phyloP scores from a whole-genome alignment of 495 filamentous ascomycete species.

The Podospora tetraspora region DNA sequence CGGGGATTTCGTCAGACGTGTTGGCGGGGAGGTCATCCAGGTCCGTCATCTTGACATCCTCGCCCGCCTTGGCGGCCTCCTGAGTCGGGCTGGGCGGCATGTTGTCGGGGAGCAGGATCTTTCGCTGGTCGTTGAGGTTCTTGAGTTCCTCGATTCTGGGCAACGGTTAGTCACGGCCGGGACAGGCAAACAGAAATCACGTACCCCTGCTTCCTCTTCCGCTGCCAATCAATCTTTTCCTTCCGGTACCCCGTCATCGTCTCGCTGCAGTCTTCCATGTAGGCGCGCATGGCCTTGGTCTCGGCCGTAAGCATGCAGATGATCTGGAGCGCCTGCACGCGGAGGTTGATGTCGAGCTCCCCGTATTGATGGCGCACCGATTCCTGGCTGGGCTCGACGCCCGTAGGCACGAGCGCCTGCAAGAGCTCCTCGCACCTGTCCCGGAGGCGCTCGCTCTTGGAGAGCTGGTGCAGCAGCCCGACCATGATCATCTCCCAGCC shows the following conservation, averaged over 20 bases:
- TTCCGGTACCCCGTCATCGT: conserved; percentile 91
- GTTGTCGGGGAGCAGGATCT: conserved; percentile 74
- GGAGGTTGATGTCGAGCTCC: conserved; percentile 72
- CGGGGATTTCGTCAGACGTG: conserved; percentile 48
- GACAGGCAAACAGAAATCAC: conserved; percentile 31
- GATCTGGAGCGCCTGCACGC: conserved; percentile 75
- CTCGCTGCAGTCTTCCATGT: conserved; percentile 84
- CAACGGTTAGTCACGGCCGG: conserved; percentile 19
- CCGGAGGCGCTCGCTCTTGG: conserved; percentile 62
- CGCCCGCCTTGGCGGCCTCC: conserved; percentile 45
- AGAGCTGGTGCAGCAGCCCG: conserved; percentile 79
- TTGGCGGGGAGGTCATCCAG: conserved; percentile 49
- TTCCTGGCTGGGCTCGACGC: conserved; percentile 64
- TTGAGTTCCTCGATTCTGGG: conserved; percentile 76
- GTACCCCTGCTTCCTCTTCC: conserved; percentile 75
- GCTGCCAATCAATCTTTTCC: conserved; percentile 89
- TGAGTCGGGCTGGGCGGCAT: conserved; percentile 60
- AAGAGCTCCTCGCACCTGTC: conserved; percentile 75
- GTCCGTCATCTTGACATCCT: conserved; percentile 61
- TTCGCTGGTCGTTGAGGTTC: conserved; percentile 76
- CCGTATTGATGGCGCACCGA: conserved; percentile 67
- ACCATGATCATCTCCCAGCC: conserved; percentile 90
- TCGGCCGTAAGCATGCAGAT: conserved; percentile 81
- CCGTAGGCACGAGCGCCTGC: conserved; percentile 68
- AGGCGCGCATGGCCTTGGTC: conserved; percentile 76